These are phyloP conservation scores for Farysia itapuensis DNA, from an alignment of 1,284 basidiomycete species.

Conservation along the genomic window DNA sequence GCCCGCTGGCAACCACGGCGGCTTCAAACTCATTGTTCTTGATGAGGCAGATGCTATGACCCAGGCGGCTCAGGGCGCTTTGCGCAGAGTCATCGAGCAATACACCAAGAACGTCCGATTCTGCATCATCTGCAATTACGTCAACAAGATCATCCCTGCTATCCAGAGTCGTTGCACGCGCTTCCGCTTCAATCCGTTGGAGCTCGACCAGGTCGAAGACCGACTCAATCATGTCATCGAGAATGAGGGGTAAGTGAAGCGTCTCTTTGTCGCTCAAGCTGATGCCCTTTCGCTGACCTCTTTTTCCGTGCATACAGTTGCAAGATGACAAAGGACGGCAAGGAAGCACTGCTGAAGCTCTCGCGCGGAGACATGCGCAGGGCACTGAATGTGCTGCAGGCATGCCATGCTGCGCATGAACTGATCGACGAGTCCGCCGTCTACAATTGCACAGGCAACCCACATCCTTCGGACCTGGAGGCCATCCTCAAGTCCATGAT, in stretches of 20 bases:
- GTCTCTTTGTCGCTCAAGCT: no score
- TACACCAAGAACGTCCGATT: conserved; percentile 98
- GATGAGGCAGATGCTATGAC: conserved; percentile 99
- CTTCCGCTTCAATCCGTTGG: conserved; percentile 91
- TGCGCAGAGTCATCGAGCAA: conserved; percentile 95
- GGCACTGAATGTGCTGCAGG: conserved; percentile 92
- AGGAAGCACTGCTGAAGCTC: conserved; percentile 83
- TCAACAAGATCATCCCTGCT: conserved; percentile 98
- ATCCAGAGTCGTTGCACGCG: conserved; percentile 98
- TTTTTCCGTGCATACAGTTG: no score
- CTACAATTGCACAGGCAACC: conserved; percentile 94
- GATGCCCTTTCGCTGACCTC: no score
- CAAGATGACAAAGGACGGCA: conserved; percentile 81
- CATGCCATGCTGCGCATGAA: conserved; percentile 95
- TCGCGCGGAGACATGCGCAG: conserved; percentile 97
- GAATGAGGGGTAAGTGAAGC: conserved; percentile 70
- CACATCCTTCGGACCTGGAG: conserved; percentile 91
- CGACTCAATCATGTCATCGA: conserved; percentile 78
- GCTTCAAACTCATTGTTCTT: conserved; percentile 92
- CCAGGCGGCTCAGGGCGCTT: conserved; percentile 89
- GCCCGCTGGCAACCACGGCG: conserved; percentile 36
- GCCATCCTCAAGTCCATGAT: conserved; percentile 93
- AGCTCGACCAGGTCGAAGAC: conserved; percentile 80
- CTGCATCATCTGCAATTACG: conserved; percentile 99
- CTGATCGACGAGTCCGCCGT: conserved; percentile 82